phyloP scores from a whole-genome alignment of 1,139 yeast genomes.

The Taiozyma sp. region DNA sequence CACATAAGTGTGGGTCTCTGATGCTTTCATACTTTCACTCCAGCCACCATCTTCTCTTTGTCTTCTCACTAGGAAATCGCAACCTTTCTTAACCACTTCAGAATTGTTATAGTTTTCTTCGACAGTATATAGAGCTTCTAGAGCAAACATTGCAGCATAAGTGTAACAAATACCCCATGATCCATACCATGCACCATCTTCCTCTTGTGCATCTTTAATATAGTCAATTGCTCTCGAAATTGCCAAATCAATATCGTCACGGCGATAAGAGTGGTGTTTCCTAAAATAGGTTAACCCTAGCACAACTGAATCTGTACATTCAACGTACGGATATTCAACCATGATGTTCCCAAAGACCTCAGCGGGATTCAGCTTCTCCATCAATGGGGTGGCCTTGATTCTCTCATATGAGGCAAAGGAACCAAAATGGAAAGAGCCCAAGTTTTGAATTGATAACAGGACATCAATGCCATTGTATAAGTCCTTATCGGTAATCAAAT shows the following conservation, averaged over 20 bases:
- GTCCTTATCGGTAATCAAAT: conserved; percentile 47
- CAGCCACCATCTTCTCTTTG: conserved; percentile 94
- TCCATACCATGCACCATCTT: conserved; percentile 97
- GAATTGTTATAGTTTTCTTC: conserved; percentile 62
- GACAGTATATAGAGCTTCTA: conserved; percentile 80
- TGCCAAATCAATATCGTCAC: conserved; percentile 59
- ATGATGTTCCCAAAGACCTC: conserved; percentile 97
- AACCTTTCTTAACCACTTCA: conserved; percentile 62
- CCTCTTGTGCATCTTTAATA: conserved; percentile 60
- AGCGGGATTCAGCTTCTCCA: conserved; percentile 86
- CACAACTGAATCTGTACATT: conserved; percentile 94
- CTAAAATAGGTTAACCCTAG: conserved; percentile 82
- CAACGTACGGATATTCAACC: conserved; percentile 98
- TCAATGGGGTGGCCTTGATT: conserved; percentile 73
- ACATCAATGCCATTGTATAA: conserved; percentile 72
- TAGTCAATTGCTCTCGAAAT: conserved; percentile 72
- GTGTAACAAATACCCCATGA: conserved; percentile 98
- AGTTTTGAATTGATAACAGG: conserved; percentile 64
- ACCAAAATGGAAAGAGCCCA: conserved; percentile 79
- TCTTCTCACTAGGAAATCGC: conserved; percentile 74
- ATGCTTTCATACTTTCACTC: conserved; percentile 85
- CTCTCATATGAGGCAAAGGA: conserved; percentile 91
- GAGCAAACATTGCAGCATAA: conserved; percentile 97
- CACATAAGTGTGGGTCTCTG: conserved; percentile 81
- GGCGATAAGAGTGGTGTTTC: conserved; percentile 57